Base-by-base conservation (phyloP, 306 rosid genomes). In the Cercis canadensis region DNA sequence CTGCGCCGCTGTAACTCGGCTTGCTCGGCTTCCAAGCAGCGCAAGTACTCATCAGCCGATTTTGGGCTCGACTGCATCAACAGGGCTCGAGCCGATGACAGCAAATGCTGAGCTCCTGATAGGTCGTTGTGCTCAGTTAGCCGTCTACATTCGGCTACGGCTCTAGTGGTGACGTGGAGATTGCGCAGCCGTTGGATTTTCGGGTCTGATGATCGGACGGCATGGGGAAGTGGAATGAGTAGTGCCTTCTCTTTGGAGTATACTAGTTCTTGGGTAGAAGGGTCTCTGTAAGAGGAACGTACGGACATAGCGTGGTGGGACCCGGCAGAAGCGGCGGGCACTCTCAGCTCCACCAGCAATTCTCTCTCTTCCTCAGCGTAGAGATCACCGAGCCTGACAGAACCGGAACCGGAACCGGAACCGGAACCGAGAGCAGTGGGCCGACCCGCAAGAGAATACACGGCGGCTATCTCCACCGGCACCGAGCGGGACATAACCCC, bases 81-180 rank as follows among this genome's bases (percentile, higher is more conserved):
- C 73, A 95, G 55, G 2, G 92, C 88, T 9, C 92, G 86, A 46
- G 99, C 99, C 57, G 97, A 89, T 3, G 92, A 80, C 9, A 94
- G 82, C 62, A 89, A 16, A 52, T 89, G 87, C 33, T 73, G 73
- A 24, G 99, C 95, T 5, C 90, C 92, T 0, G 92, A 72, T 0
- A 91, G 36, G 33, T 87, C 90, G 53, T 65, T 74, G 6, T 80
- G 85, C 46, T 89, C 95, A 5, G 70, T 61, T 0, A 89, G 74
- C 17, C 92, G 87, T 46, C 80, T 86, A 0, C 97, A 87, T 74
- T 91, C 99, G 5, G 97, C 97, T 5, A 95, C 88, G 0, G 96
- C 97, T 40, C 97, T 78, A 1, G 85, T 80, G 0, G 89, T 83
- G 49, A 95, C 80, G 83, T 95, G 99, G 76, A 95, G 85, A 16